Conservation (phyloP, 352 stramenopile species). For the Globisporangium carolinianum region DNA sequence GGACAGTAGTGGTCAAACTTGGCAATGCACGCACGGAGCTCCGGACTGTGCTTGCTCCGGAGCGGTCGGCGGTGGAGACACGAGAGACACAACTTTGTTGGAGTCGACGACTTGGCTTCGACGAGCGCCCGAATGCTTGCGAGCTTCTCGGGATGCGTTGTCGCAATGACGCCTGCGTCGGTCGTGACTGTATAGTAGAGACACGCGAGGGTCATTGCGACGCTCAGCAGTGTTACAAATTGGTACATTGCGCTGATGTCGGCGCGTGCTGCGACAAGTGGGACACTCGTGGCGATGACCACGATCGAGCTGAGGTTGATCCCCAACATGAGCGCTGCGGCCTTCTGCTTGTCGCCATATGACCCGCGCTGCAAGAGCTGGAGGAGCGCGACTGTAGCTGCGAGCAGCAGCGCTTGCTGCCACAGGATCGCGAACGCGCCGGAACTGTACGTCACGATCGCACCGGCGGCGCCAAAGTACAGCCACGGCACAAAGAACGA, state of each 20-base stretch:
- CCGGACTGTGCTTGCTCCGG: slow-evolving; percentile 71
- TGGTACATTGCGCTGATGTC: slow-evolving; percentile 30
- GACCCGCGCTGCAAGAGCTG: slow-evolving; percentile 52
- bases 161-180: slow-evolving; percentile 58
- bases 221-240: slow-evolving; percentile 7
- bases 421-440: slow-evolving; percentile 31
- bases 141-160: slow-evolving; percentile 56
- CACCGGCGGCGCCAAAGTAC: slow-evolving; percentile 37
- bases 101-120: slow-evolving; percentile 62
- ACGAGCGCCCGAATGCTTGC: slow-evolving; percentile 64
- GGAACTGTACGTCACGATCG: slow-evolving; percentile 27
- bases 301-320: slow-evolving; percentile 68
- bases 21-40: slow-evolving; percentile 72
- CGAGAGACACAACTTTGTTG: slow-evolving; percentile 74
- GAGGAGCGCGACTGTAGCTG: slow-evolving; percentile 26
- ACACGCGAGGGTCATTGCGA: slow-evolving; percentile 36
- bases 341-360: slow-evolving; percentile 73
- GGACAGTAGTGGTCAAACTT: slow-evolving; percentile 85
- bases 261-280: slow-evolving; percentile 17
- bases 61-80: slow-evolving; percentile 71
- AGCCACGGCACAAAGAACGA: slow-evolving; percentile 71
- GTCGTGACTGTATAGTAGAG: slow-evolving; percentile 49
- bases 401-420: slow-evolving; percentile 26
- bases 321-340: slow-evolving; percentile 61
- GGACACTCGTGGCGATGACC: slow-evolving; percentile 48